A percentile compares a stretch with the other conserved stretches of the same genome.
Evolutionary conservation across 2,329 filamentous ascomycete species (phyloP).

Genomic region (Leptodontidium sp.): DNA sequence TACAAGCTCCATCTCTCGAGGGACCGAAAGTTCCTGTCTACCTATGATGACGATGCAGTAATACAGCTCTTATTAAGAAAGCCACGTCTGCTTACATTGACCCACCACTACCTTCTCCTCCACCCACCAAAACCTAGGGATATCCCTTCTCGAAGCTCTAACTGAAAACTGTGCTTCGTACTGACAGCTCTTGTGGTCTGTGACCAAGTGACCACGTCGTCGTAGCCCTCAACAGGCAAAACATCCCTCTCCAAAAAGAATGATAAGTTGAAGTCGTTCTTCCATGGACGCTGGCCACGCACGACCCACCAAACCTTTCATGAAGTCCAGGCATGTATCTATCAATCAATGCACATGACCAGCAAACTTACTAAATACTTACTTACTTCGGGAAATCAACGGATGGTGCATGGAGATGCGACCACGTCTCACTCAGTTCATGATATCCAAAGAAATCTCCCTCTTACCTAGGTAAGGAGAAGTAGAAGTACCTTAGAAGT

Average conservation of each 20-base stretch:
- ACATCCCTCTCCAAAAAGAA: not conserved
- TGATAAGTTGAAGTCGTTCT: too few species aligned
- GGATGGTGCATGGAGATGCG: not conserved
- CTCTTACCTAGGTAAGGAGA: too few species aligned
- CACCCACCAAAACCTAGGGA: not conserved
- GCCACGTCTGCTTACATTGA: conserved; percentile 6
- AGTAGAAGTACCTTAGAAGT: too few species aligned
- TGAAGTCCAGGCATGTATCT: too few species aligned
- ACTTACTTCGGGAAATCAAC: not conserved
- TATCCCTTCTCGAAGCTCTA: not conserved
- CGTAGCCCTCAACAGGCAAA: not conserved
- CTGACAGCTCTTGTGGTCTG: too few species aligned
- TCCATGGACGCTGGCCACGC: too few species aligned
- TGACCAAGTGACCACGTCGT: too few species aligned
- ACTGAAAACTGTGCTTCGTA: too few species aligned
- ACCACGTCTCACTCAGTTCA: not conserved
- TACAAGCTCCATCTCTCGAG: not conserved
- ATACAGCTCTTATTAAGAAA: conserved; percentile 11
- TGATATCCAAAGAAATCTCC: too few species aligned
- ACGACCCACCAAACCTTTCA: too few species aligned
- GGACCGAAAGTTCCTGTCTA: not conserved
- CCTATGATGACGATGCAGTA: conserved; percentile 8
- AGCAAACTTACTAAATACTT: not conserved
- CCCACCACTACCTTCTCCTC: not conserved
- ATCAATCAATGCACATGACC: not conserved